phyloP scores from a whole-genome alignment of 2,329 filamentous ascomycete species.

The Fusarium sp. region DNA sequence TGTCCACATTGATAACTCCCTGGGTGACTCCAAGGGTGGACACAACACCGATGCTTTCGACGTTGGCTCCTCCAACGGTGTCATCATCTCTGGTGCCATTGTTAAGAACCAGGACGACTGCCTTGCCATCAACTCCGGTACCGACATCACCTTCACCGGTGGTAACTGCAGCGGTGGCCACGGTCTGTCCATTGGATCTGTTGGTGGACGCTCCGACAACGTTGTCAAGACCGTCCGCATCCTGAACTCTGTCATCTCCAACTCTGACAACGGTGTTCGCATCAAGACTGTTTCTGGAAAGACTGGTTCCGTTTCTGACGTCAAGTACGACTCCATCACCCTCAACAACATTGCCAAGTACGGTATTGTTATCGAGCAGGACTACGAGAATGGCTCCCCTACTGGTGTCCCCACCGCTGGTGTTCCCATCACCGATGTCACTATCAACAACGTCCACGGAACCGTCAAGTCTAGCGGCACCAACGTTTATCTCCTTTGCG shows the following conservation, averaged over 20 bases:
- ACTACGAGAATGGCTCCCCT: slow-evolving; percentile 65
- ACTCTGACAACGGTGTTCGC: slow-evolving; percentile 68
- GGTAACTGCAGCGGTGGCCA: slow-evolving; percentile 63
- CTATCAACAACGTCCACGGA: slow-evolving; percentile 61
- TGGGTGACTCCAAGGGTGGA: slow-evolving; percentile 54
- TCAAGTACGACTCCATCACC: slow-evolving; percentile 62
- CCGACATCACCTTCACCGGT: slow-evolving; percentile 62
- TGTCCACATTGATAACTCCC: slow-evolving; percentile 59
- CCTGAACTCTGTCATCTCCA: slow-evolving; percentile 62
- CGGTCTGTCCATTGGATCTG: slow-evolving; percentile 61
- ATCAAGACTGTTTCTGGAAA: slow-evolving; percentile 66
- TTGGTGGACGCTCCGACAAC: slow-evolving; percentile 67
- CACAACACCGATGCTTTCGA: slow-evolving; percentile 75
- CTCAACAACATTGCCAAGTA: slow-evolving; percentile 60
- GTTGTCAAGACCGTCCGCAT: slow-evolving; percentile 67
- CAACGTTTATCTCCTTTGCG: slow-evolving; percentile 69
- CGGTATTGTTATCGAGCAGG: slow-evolving; percentile 59
- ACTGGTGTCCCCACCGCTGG: slow-evolving; percentile 62
- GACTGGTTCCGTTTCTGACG: slow-evolving; percentile 61
- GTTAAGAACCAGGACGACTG: slow-evolving; percentile 76
- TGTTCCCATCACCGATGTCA: slow-evolving; percentile 68
- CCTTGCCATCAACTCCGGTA: slow-evolving; percentile 70
- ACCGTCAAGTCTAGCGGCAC: slow-evolving; percentile 58
- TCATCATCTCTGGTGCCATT: slow-evolving; percentile 67
- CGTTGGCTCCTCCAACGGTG: slow-evolving; percentile 63